Base-by-base conservation (phyloP, 1,139 yeast species). In the Keqinozyma sinolaborantium region DNA sequence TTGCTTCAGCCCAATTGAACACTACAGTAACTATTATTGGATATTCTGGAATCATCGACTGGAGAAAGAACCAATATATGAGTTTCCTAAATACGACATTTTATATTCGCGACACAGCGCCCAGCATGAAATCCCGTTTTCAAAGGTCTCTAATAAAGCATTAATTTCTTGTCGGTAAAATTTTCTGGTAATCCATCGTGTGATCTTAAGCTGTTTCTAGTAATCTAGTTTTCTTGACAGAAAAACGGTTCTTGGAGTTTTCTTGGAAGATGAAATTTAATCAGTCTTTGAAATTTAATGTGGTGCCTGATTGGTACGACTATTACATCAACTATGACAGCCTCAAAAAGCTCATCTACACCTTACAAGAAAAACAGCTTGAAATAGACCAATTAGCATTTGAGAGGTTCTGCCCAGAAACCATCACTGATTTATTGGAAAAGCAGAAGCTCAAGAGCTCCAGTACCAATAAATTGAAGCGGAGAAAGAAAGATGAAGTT, bases 241-340 rank as follows among this genome's bases (percentile, higher is more conserved):
- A 11, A 19, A 20, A 7, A 15, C 10, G 16, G 16, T 26, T 26
- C 10, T 13, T 15, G 29, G 16, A 16, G 11, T 6, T 23, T 26
- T 12, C 8, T 19, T 27, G 7, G 7, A 13, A 28, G n/a, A 83
- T 83, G 92, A 83, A 83, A 66, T 83, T 83, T 53, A 72, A 83
- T 30, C 84, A 80, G 45, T 78, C 87, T 24, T 64, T 83, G 35
- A 84, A 81, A 56, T 80, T 83, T 58, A 83, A 83, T 53, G 84
- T 86, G 14, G 90, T 83, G 23, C 90, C 92, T 4, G 92, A 83
- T 49, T 83, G 92, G 90, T 70, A 80, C 32, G 77, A 82, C 34
- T 58, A 70, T 39, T 83, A 83, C 50, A 65, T 83, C 39, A 79
- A 79, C 51, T 82, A 82, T 53, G 76, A 82, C 4, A 67, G 72